Base-by-base conservation (phyloP, 2,329 filamentous ascomycete species). In the Colletotrichum liriopes region DNA sequence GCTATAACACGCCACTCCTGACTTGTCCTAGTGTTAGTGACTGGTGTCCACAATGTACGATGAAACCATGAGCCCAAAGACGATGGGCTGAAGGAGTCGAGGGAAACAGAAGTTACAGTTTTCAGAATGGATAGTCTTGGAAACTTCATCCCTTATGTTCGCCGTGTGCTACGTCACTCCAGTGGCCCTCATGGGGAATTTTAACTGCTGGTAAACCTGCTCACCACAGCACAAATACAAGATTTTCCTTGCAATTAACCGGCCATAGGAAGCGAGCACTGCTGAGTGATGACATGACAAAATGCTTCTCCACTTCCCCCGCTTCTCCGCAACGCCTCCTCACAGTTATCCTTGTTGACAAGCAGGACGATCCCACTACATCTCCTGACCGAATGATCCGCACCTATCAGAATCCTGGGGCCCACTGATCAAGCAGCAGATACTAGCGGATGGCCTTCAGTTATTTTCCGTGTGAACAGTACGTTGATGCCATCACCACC, bases 331-430 rank as follows among this genome's bases (percentile, higher is more conserved):
- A 26, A 51, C 29, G 43, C 29, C n/a, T 5, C 23, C 26, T 9
- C 43, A 43, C 9, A 23, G 29, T 2, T 6, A 35, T 37, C 43
- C 59, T 16, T 39, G 59, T 23, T 5, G 11, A 29, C 18, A 20
- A 47, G 32, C 45, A 49, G 14, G 14, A 51, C n/a, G 54, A 56
- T 39, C 54, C 35, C 37, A 8, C 54, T 1, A 14, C 29, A 37
- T 49, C 59, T 49, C 43, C 23, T 35, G 16, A n/a, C 41, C 14
- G n/a, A 23, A 26, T 20, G 45, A 51, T 39, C 39, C 59, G 59
- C 59, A n/a, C 59, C 59, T 62, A 62, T 62, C 59, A 62, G 20
- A 26, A 16, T 12, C 23, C 59, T 16, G 2, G 41, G 12, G 59
- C 2, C 5, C 18, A 11, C 49, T 29, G 16, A 37, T 3, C 29